Conservation (phyloP, 106 monocot species). For the Dioscorea zingiberensis region DNA sequence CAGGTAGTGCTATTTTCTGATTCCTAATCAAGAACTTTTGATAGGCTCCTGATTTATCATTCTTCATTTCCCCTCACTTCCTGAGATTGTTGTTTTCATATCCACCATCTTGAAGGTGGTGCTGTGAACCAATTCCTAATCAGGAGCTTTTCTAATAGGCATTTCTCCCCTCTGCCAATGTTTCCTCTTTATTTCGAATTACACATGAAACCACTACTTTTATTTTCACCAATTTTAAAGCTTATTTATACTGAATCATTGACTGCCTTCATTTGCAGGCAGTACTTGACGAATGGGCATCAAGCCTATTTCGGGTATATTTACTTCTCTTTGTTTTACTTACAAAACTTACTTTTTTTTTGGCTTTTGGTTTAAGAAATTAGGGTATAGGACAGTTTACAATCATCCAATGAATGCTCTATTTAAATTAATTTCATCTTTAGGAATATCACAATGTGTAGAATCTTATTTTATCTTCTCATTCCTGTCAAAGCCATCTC, state of each 20-base stretch:
- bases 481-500: too few relatives aligned
- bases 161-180: too few relatives aligned
- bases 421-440: too few relatives aligned
- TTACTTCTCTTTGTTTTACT: neutral
- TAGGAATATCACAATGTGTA: too few relatives aligned
- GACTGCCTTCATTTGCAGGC: slow-evolving; percentile 58
- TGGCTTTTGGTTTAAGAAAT: neutral
- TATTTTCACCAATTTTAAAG: neutral
- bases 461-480: too few relatives aligned
- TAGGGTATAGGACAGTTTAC: neutral
- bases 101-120: too few relatives aligned
- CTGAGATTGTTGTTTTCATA: too few relatives aligned
- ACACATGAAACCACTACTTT: slow-evolving; percentile 7
- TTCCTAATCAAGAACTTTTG: slow-evolving; percentile 2
- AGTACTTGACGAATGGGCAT: slow-evolving; percentile 95
- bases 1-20: slow-evolving; percentile 39
- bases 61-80: too few relatives aligned
- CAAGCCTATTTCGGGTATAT: slow-evolving; percentile 87
- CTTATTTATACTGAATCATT: slow-evolving; percentile 18
- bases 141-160: too few relatives aligned
- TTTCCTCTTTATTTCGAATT: neutral
- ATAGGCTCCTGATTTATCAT: too few relatives aligned
- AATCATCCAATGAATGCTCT: too few relatives aligned
- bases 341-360: neutral
- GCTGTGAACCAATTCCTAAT: too few relatives aligned